Base-by-base conservation (phyloP, 768 basidiomycete species). In the Boletus pseudo-olivaceus region DNA sequence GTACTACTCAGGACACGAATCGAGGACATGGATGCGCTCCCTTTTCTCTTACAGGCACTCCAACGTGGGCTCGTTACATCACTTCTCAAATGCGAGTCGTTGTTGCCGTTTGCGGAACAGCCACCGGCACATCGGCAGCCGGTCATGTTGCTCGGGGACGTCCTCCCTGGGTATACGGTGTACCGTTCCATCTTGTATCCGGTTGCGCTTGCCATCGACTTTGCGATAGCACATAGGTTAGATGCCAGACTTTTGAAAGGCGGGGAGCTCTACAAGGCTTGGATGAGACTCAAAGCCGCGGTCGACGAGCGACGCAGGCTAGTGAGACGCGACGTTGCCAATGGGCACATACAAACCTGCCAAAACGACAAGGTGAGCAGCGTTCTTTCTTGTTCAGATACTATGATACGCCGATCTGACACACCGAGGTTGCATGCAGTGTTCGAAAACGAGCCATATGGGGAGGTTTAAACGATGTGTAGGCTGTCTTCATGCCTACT, bases 401-500 rank as follows among this genome's bases (percentile, higher is more conserved):
- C n/a, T 14, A 4, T 23, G 3, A 38, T 27, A 30, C 26, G 5
- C 7, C 15, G 6, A 40, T 47, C 39, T 61, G 41, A 63, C 45
- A 2, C 9, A 5, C 6, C 15, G 27, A 11, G 12, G 7, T 50
- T 15, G 23, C 9, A 19, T 17, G 7, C 23, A 68, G 67, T 70
- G 67, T 44, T 55, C 63, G 15, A 70, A 53, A 57, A 38, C 57
- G 14, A 47, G 33, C 7, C 27, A 35, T 9, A 39, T 65, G 15
- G 46, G 57, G n/a, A 56, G 43, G n/a, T 60, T 68, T 27, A 68
- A 58, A 47, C 62, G 66, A 0, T 68, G 68, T 27, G 59, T 35
- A 17, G 67, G 68, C 5, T 70, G 64, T 47, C 56, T 64, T 26
- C 67, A 68, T n/a, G 55, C 66, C 30, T 70, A 60, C 38, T 70